phyloP scores from a whole-genome alignment of 352 stramenopile genomes.

The Globisporangium viniferum region DNA sequence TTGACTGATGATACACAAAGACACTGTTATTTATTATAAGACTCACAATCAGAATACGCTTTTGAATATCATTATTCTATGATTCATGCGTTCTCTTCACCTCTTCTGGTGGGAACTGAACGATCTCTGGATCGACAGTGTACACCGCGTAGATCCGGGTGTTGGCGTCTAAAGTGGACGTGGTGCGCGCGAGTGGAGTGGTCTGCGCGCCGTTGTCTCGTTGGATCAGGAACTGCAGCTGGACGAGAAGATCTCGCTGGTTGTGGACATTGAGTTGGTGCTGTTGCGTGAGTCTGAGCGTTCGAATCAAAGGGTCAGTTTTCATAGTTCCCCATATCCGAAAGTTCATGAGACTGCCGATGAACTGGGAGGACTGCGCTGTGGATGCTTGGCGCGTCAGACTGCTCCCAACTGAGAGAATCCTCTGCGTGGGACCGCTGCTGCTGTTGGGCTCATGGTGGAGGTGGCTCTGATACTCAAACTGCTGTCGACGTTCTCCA shows the following conservation, averaged over 20 bases:
- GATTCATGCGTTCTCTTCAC: neutral
- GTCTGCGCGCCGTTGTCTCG: neutral
- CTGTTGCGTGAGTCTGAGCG: neutral
- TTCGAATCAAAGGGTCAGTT: neutral
- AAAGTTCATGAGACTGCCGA: constrained; percentile 10
- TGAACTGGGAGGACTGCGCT: neutral
- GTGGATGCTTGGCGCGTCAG: constrained; percentile 19
- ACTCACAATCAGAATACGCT: too few relatives aligned
- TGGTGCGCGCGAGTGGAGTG: neutral
- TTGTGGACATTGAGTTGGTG: neutral
- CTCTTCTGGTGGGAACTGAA: constrained; percentile 8
- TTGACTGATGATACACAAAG: neutral
- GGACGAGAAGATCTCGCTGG: neutral
- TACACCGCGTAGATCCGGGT: neutral
- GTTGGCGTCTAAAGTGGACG: neutral
- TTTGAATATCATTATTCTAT: neutral
- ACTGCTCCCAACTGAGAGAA: constrained; percentile 31
- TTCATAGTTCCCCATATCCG: neutral
- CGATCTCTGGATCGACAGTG: neutral
- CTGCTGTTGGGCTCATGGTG: neutral
- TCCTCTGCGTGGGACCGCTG: neutral
- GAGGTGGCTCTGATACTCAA: constrained; percentile 15
- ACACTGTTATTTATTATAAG: neutral
- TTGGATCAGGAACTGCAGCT: constrained; percentile 7
- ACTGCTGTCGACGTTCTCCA: constrained; percentile 19